phyloP scores from a whole-genome alignment of 345 rosid species.

The Eutrema yunnanense region DNA sequence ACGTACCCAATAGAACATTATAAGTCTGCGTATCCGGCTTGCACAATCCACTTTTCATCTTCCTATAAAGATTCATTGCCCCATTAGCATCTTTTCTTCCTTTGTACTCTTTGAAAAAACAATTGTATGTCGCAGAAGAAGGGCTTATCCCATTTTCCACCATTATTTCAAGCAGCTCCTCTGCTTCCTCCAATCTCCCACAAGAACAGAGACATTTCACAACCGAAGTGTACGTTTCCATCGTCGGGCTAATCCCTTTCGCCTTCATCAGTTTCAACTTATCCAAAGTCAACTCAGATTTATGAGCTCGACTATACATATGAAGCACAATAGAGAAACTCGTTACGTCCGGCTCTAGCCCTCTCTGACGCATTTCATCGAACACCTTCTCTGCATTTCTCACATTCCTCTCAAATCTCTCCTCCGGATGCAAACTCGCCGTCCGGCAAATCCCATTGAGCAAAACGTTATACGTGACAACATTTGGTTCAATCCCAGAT shows the following conservation, averaged over 20 bases:
- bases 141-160: slow-evolving; percentile 54
- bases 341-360: slow-evolving; percentile 77
- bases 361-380: slow-evolving; percentile 71
- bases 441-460: slow-evolving; percentile 78
- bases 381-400: slow-evolving; percentile 66
- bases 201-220: slow-evolving; percentile 76
- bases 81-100: slow-evolving; percentile 62
- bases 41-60: slow-evolving; percentile 41
- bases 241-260: slow-evolving; percentile 55
- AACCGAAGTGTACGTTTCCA: slow-evolving; percentile 63
- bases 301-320: slow-evolving; percentile 78
- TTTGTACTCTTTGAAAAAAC: slow-evolving; percentile 75
- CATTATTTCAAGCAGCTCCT: slow-evolving; percentile 67
- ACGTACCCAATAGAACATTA: slow-evolving; percentile 49
- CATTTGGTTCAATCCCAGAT: slow-evolving; percentile 56
- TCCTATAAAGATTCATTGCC: slow-evolving; percentile 65
- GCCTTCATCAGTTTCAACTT: slow-evolving; percentile 53
- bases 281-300: slow-evolving; percentile 35
- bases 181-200: slow-evolving; percentile 63
- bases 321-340: slow-evolving; percentile 76
- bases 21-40: neutral
- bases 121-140: slow-evolving; percentile 60
- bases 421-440: slow-evolving; percentile 66
- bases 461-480: slow-evolving; percentile 65
- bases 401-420: slow-evolving; percentile 57